A percentile compares a stretch with the other conserved stretches of the same genome.
phyloP scores from a whole-genome alignment of 1,284 basidiomycete genomes.

The Tilletia caries region DNA sequence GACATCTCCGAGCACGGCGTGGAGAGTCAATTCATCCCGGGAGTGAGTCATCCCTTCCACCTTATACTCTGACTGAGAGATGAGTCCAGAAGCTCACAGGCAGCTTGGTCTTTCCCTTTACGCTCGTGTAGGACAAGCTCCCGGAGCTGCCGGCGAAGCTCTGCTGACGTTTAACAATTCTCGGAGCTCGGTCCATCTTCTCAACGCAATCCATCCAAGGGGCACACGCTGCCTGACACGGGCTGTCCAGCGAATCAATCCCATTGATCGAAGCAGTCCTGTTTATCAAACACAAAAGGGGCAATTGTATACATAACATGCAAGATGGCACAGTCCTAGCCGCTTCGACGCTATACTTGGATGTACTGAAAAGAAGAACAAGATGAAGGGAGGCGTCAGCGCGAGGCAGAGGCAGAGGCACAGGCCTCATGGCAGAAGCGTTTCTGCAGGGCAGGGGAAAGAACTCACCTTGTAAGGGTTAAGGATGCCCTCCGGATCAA shows the following conservation, averaged over 20 bases:
- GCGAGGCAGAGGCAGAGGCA: too few species aligned
- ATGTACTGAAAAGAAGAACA: conserved; percentile 5
- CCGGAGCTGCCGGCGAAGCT: conserved; percentile 18
- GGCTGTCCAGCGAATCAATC: too few species aligned
- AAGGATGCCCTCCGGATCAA: conserved; percentile 87
- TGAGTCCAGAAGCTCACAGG: conserved; percentile 7
- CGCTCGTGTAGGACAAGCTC: conserved; percentile 22
- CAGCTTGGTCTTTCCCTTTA: background rate
- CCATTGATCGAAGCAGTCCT: too few species aligned
- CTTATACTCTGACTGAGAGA: conserved; percentile 40
- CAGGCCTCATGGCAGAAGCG: too few species aligned
- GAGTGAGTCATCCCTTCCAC: conserved; percentile 66
- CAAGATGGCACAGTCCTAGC: too few species aligned
- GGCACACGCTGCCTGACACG: too few species aligned
- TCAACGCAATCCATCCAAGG: too few species aligned
- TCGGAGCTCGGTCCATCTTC: too few species aligned
- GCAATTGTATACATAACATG: too few species aligned
- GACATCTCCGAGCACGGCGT: conserved; percentile 90
- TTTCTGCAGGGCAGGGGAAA: background rate
- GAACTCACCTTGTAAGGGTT: conserved; percentile 73
- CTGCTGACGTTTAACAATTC: conserved; percentile 23
- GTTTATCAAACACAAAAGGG: too few species aligned
- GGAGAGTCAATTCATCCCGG: conserved; percentile 90
- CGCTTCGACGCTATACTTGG: conserved; percentile 14
- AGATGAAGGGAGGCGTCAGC: too few species aligned